Percentiles rank a stretch among this genome's conserved stretches.
Evolutionary conservation across 2,329 filamentous ascomycete species (phyloP).

Genomic region (Fusarium cyanostomum): DNA sequence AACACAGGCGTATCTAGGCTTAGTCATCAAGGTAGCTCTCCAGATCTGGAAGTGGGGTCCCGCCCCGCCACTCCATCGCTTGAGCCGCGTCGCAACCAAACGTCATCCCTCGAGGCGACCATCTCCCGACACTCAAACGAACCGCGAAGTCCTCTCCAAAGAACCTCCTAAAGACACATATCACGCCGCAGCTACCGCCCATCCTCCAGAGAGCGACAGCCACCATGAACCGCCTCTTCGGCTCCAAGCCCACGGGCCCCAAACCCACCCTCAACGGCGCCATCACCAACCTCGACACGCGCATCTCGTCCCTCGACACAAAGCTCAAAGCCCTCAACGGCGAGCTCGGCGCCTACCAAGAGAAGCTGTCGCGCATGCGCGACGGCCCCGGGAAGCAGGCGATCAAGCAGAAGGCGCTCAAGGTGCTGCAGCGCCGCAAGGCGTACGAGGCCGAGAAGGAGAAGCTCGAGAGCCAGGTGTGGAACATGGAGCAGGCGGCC

Average conservation of each 20-base stretch:
- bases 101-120: conserved; percentile 41
- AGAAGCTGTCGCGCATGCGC: conserved; percentile 90
- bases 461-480: conserved; percentile 91
- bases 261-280: conserved; percentile 89
- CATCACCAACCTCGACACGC: conserved; percentile 84
- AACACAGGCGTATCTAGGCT: not conserved
- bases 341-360: conserved; percentile 88
- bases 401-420: conserved; percentile 92
- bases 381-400: conserved; percentile 94
- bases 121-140: conserved; percentile 13
- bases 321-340: conserved; percentile 93
- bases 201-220: conserved; percentile 7
- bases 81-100: conserved; percentile 36
- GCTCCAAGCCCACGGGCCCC: conserved; percentile 83
- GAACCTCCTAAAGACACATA: not conserved
- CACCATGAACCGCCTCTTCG: conserved; percentile 95
- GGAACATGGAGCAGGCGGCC: conserved; percentile 99
- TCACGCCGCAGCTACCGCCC: not conserved
- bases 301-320: conserved; percentile 89
- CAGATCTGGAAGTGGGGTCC: conserved; percentile 16
- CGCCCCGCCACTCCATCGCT: conserved; percentile 13
- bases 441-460: conserved; percentile 95
- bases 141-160: not conserved
- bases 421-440: conserved; percentile 91
- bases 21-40: conserved; percentile 2